Base-by-base conservation (phyloP, 2,329 filamentous ascomycete species). In the Lecanicillium sp. region DNA sequence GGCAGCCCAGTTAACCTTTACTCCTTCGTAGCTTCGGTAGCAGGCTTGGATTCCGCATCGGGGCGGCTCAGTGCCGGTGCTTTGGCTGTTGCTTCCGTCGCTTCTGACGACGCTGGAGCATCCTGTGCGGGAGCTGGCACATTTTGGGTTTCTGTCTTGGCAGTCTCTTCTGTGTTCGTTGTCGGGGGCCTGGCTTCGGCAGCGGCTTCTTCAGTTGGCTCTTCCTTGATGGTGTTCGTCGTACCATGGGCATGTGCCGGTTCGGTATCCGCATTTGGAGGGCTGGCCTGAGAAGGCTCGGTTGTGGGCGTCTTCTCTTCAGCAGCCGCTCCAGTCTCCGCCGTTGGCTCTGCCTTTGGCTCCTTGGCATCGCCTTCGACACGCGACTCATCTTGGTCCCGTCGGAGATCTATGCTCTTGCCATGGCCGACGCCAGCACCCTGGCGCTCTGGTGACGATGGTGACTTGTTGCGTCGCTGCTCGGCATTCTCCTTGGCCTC, bases 401-500 rank as follows among this genome's bases (percentile, higher is more conserved):
- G 22, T 25, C 22, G 22, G 14, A 66, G 53, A 33, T 75, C 71
- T 18, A 68, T 42, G 44, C 69, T 74, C 56, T 65, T 74, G 4
- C 62, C 66, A n/a, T 67, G 57, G 4, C 60, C 49, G 3, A 65
- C 35, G 20, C 51, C 53, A 20, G 53, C 36, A 4, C 43, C 47
- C 15, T 54, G 48, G n/a, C 49, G 52, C 18, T 61, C 59, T 18
- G 52, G 31, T 7, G 60, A 60, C 2, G 74, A 69, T 4, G 74
- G 74, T 8, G 74, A 77, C 54, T 77, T 77, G 48, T 68, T 70
- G 36, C 75, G 66, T 47, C 71, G 64, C 33, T 72, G 65, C 40
- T 77, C 74, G 1, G 61, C 68, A 30, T 60, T 74, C 46, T 77
- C 74, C 54, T 76, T 78, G 37, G 70, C 71, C 49, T 75, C 74